These are phyloP conservation scores for Isabelozyma pseudorhagii DNA, from an alignment of 805 yeast genomes.

Conservation along the genomic window DNA sequence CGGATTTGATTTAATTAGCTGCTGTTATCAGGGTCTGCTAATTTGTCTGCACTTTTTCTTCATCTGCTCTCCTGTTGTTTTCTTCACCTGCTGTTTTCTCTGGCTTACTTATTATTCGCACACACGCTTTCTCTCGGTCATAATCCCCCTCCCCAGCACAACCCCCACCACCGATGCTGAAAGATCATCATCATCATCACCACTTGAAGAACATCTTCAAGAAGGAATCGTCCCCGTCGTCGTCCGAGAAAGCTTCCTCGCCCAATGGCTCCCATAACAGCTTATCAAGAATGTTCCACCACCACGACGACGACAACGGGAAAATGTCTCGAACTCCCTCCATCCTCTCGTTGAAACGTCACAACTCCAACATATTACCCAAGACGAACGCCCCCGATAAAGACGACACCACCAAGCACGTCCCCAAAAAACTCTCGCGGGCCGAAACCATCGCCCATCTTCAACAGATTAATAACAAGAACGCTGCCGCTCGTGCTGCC, in stretches of 20 bases:
- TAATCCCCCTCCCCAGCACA: neutral
- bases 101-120: neutral
- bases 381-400: constrained; percentile 1
- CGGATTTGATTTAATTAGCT: too few relatives aligned
- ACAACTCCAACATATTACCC: constrained; percentile 10
- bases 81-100: neutral
- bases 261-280: constrained; percentile 10
- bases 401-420: constrained; percentile 6
- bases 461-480: constrained; percentile 28
- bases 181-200: constrained; percentile 14
- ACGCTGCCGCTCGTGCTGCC: constrained; percentile 14
- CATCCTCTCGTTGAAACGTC: constrained; percentile 13
- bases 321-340: constrained; percentile 14
- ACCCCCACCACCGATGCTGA: neutral
- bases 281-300: constrained; percentile 18
- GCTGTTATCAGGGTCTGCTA: too few relatives aligned
- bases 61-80: too few relatives aligned
- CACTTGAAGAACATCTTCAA: constrained; percentile 16
- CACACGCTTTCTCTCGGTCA: neutral
- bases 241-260: constrained; percentile 5
- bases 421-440: constrained; percentile 13
- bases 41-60: too few relatives aligned
- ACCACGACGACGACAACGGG: constrained; percentile 6
- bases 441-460: constrained; percentile 39
- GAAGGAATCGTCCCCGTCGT: constrained; percentile 12